These are phyloP conservation scores for Aeschynomene evenia DNA, from an alignment of 306 rosid species.

Conservation along the genomic window DNA sequence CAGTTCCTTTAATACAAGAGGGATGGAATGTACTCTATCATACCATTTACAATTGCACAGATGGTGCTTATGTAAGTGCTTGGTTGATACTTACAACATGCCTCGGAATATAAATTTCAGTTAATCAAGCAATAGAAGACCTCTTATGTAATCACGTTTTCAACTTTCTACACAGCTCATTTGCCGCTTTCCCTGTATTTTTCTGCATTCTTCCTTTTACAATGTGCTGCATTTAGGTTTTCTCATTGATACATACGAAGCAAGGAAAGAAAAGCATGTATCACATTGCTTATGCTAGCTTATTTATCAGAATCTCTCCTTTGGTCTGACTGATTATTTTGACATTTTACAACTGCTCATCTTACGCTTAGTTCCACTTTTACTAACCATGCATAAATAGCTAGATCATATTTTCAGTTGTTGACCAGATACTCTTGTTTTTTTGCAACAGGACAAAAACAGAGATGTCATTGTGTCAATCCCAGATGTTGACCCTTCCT, in stretches of 20 bases:
- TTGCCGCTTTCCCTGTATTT: background rate
- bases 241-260: background rate
- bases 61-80: slow-evolving; percentile 84
- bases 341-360: background rate
- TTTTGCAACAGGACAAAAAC: slow-evolving; percentile 73
- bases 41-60: slow-evolving; percentile 83
- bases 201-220: background rate
- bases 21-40: slow-evolving; percentile 83
- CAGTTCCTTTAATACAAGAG: slow-evolving; percentile 62
- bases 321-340: background rate
- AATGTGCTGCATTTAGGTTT: slow-evolving; percentile 5
- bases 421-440: slow-evolving; percentile 30
- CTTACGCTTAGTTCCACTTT: slow-evolving; percentile 19
- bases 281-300: slow-evolving; percentile 14
- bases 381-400: slow-evolving; percentile 14
- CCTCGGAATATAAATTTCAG: slow-evolving; percentile 2
- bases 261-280: background rate
- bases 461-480: slow-evolving; percentile 86
- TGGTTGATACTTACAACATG: slow-evolving; percentile 21
- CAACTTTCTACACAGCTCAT: background rate
- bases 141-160: background rate
- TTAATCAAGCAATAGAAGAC: slow-evolving; percentile 14
- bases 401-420: background rate
- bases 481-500: slow-evolving; percentile 80
- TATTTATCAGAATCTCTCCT: slow-evolving; percentile 12